Evolutionary conservation across 306 rosid genomes (phyloP).

Genomic region (Glycine tomentella): DNA sequence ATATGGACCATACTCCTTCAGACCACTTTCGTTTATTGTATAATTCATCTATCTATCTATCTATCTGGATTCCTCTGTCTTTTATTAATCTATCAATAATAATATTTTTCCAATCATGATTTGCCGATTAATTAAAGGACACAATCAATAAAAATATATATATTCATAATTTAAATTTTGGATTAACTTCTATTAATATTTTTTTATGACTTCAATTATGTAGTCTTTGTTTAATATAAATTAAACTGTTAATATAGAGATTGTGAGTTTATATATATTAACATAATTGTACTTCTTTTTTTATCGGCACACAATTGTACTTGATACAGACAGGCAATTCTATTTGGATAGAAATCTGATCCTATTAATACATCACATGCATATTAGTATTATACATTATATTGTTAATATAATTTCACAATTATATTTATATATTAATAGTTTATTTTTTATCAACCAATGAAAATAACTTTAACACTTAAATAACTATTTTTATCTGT

Average conservation of each 20-base stretch:
- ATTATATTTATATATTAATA: background rate
- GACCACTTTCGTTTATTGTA: background rate
- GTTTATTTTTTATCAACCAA: background rate
- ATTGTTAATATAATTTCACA: background rate
- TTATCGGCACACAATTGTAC: too few species aligned
- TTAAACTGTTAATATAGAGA: background rate
- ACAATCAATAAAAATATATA: background rate
- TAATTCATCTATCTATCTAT: background rate
- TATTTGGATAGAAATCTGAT: background rate
- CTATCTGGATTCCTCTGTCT: background rate
- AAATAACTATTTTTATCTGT: background rate
- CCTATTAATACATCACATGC: background rate
- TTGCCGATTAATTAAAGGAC: background rate
- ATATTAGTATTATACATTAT: background rate
- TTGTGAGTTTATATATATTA: background rate
- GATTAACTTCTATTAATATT: background rate
- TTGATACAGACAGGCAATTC: background rate
- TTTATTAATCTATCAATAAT: background rate
- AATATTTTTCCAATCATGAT: background rate
- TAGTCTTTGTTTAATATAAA: background rate
- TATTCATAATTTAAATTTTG: too few species aligned
- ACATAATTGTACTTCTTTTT: background rate
- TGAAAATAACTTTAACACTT: background rate
- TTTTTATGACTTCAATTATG: background rate
- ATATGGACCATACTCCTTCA: conserved; percentile 38